Base-by-base conservation (phyloP, 2,329 filamentous ascomycete species). In the Zasmidium citrigriseum region DNA sequence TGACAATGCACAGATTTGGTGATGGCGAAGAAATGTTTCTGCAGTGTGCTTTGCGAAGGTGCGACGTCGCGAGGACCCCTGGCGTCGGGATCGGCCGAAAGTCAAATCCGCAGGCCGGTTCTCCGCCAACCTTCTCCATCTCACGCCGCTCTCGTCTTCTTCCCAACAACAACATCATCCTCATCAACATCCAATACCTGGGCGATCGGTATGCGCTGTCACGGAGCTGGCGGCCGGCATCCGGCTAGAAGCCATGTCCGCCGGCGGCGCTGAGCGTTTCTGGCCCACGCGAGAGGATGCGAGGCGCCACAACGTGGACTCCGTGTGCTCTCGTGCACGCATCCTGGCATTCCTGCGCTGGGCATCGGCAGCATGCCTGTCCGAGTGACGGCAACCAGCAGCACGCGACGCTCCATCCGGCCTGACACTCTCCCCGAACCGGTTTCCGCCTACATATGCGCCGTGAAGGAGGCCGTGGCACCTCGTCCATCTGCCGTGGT, bases 301-400 rank as follows among this genome's bases (percentile, higher is more conserved):
- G n/a, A n/a, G n/a, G n/a, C 46, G 46, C 46, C 46, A 49, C 46
- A 49, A 25, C 22, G 34, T 41, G 34, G 34, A 41, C 16, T 41
- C 34, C 7, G 34, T 41, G 34, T 29, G 49, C 49, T 41, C 14
- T 21, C 20, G 49, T 41, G 49, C 49, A n/a, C 29, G 18, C 25
- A 52, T 41, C 25, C 49, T 38, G 23, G 49, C 16, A n/a, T 12
- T 29, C 38, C 12, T n/a, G 24, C 38, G 24, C 48, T 51, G 23
- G 49, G 34, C 49, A 44, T 44, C 49, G 29, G 27, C 29, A 23
- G 29, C 50, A 52, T 52, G 29, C 50, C 38, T 5, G 9, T 44
- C 29, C 22, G 7, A n/a, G 18, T 45, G 34, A 50, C 48, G 4
- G 48, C 21, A 34, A 50, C 9, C 25, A 29, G 48, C 48, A 34